Base-by-base conservation (phyloP, 139 green algal species). In the Coelastrella sp. region DNA sequence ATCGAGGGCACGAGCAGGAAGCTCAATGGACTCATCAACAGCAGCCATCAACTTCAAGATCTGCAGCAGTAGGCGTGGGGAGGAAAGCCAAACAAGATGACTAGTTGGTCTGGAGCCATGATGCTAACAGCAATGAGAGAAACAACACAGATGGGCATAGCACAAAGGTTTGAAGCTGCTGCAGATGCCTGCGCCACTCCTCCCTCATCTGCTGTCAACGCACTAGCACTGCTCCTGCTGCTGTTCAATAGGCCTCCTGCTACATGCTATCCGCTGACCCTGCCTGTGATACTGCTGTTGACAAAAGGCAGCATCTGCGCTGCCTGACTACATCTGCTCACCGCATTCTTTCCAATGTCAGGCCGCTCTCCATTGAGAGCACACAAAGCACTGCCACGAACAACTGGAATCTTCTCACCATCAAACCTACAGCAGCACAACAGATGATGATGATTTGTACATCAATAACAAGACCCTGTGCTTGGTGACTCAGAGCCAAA, bases 391-490 rank as follows among this genome's bases (percentile, higher is more conserved):
- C 90, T 96, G 40, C 95, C 95, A 8, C 94, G 91, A 37, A 99
- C 90, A 53, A 99, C 94, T 19, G 97, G 96, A 84, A 98, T 96
- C 30, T 97, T 92, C 76, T 99, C 97, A 0, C 97, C 97, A 13
- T 90, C 89, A 88, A 96, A 99, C 92, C 96, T 96, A 88, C 35
- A 76, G 59, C 30, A 50, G 51, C 67, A 13, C 3, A n/a, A 11
- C 19, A 15, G 37, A n/a, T n/a, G n/a, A n/a, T n/a, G n/a, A n/a
- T n/a, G n/a, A n/a, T n/a, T n/a, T n/a, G n/a, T n/a, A n/a, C n/a
- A n/a, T n/a, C n/a, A n/a, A n/a, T n/a, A n/a, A n/a, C n/a, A n/a
- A n/a, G n/a, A n/a, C n/a, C n/a, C n/a, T n/a, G n/a, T n/a, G n/a
- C n/a, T n/a, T n/a, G n/a, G n/a, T n/a, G n/a, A n/a, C n/a, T n/a